These are phyloP conservation scores for Rhizopogon rudus DNA, from an alignment of 768 basidiomycete genomes.

Conservation along the genomic window DNA sequence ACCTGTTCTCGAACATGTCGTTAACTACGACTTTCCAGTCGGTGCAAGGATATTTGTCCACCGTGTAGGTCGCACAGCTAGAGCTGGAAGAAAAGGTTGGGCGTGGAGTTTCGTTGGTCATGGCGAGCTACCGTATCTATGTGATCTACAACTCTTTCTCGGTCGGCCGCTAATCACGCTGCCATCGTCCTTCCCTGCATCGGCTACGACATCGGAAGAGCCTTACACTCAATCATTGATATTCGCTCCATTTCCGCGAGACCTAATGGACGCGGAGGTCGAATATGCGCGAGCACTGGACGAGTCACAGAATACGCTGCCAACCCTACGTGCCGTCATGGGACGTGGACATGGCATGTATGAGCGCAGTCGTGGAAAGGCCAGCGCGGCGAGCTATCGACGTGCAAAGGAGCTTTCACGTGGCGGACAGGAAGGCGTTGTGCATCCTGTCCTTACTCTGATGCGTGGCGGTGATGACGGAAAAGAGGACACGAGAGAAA, in stretches of 20 bases:
- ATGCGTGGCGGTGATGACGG: slow-evolving; percentile 34
- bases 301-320: slow-evolving; percentile 56
- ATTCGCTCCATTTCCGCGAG: slow-evolving; percentile 79
- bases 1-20: slow-evolving; percentile 90
- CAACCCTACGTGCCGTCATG: slow-evolving; percentile 75
- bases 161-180: slow-evolving; percentile 66
- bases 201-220: slow-evolving; percentile 44
- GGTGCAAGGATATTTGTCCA: slow-evolving; percentile 93
- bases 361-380: slow-evolving; percentile 89
- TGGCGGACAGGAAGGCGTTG: slow-evolving; percentile 44
- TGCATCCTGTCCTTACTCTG: slow-evolving; percentile 63
- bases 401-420: slow-evolving; percentile 87
- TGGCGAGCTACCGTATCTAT: slow-evolving; percentile 80
- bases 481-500: slow-evolving; percentile 34
- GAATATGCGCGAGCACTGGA: slow-evolving; percentile 73
- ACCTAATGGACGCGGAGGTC: slow-evolving; percentile 74
- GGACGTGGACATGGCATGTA: slow-evolving; percentile 89
- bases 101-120: slow-evolving; percentile 93
- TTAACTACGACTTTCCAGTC: slow-evolving; percentile 98
- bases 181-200: slow-evolving; percentile 17
- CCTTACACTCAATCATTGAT: slow-evolving; percentile 69
- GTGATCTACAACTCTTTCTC: slow-evolving; percentile 92
- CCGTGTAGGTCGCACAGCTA: slow-evolving; percentile 93
- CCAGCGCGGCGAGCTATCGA: slow-evolving; percentile 78
- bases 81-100: slow-evolving; percentile 93